phyloP scores from a whole-genome alignment of 495 filamentous ascomycete genomes.

The Trichoderma virens region DNA sequence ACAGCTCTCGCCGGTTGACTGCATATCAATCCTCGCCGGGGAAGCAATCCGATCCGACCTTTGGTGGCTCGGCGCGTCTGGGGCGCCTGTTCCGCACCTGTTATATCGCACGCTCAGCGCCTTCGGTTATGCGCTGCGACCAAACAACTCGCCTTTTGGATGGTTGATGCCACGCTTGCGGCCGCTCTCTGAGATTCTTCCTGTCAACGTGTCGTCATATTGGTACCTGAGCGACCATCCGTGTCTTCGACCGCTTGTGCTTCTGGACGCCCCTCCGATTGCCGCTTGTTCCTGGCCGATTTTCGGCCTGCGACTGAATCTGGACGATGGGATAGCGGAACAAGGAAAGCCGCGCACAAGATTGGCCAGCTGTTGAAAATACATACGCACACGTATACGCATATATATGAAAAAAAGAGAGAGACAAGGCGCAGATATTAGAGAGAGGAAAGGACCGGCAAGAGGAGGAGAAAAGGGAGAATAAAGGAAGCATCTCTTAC shows the following conservation, averaged over 20 bases:
- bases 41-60: background rate
- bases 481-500: background rate
- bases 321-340: constrained; percentile 5
- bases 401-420: background rate
- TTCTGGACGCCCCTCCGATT: no score
- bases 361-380: background rate
- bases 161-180: background rate
- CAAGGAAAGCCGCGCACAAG: background rate
- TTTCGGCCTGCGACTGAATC: background rate
- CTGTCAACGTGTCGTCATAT: background rate
- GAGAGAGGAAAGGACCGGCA: background rate
- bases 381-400: background rate
- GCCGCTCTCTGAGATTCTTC: background rate
- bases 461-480: background rate
- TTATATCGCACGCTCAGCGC: background rate
- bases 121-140: background rate
- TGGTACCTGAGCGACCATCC: background rate
- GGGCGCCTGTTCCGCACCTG: background rate
- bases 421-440: background rate
- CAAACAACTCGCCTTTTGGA: background rate
- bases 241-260: background rate
- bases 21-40: background rate
- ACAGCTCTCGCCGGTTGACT: background rate
- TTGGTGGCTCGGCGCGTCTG: background rate
- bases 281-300: background rate